Percentiles rank a stretch among this genome's conserved stretches.
Conservation (phyloP, 2,329 filamentous ascomycete genomes). For the Cordyceps fumosorosea region DNA sequence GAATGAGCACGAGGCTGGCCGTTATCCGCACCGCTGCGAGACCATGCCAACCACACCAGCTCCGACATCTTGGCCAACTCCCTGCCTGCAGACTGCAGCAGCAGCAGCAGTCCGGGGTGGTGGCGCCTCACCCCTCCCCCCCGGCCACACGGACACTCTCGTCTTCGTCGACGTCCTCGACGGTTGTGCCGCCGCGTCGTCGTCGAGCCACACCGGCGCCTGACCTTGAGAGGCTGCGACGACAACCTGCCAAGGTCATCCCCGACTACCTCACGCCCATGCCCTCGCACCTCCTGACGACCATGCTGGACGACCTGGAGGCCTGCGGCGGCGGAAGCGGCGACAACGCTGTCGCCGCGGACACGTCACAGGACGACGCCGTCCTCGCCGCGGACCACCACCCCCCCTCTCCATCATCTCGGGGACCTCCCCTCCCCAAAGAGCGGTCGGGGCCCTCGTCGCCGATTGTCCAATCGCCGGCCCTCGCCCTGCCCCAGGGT, state of each 20-base stretch:
- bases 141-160: background rate
- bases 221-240: slow-evolving; percentile 20
- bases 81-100: background rate
- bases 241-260: slow-evolving; percentile 29
- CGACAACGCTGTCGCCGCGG: too few relatives aligned
- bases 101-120: background rate
- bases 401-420: background rate
- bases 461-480: slow-evolving; percentile 19
- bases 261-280: slow-evolving; percentile 47
- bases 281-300: slow-evolving; percentile 57
- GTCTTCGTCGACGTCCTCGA: background rate
- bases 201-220: background rate
- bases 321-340: background rate
- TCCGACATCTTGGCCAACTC: background rate
- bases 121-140: background rate
- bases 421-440: background rate
- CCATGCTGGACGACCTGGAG: slow-evolving; percentile 50
- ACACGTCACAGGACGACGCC: background rate
- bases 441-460: background rate
- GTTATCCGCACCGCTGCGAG: background rate
- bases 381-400: slow-evolving; percentile 6
- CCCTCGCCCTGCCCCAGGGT: slow-evolving; percentile 49
- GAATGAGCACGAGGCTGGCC: background rate
- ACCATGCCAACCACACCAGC: too few relatives aligned
- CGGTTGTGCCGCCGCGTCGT: background rate